Base-by-base conservation (phyloP, 805 yeast genomes). In the Kazachstania taianensis region DNA sequence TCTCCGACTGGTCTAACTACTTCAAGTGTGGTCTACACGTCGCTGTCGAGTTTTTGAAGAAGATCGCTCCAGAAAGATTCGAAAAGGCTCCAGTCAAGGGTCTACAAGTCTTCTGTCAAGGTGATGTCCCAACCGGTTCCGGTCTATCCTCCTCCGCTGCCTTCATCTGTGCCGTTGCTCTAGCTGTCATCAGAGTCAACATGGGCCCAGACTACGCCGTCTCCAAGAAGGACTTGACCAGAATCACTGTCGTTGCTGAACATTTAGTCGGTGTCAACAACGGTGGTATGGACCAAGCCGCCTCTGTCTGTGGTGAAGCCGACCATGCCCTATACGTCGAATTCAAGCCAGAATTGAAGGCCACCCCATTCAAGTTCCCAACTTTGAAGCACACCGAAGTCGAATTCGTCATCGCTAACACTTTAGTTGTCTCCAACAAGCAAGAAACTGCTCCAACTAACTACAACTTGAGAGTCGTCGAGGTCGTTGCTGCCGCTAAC, bases 231-330 rank as follows among this genome's bases (percentile, higher is more conserved):
- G 75, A 67, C 39, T 62, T 79, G 40, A 74, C 79, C 14, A 56
- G 61, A 36, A 72, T 78, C 35, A 75, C 85, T 5, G 76, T 74
- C 28, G 73, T 70, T 5, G 72, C 78, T 27, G 86, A 79, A 51
- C 82, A 78, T 56, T 73, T 73, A 36, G 74, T 79, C 25, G 86
- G 86, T 24, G 81, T 79, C 35, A 78, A 75, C 52, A 74, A 78
- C 24, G 87, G 86, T n/a, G 85, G 86, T 27, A 72, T 79, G 81
- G 86, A 79, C 52, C 86, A 79, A 57, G 69, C 79, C 33, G 86
- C 85, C 3, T 72, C 81, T 0, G 67, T 80, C 17, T 77, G 70
- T 44, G 85, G 86, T 15, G 73, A 69, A 47, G 59, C 56, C 28
- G 66, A 65, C 40, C 72, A 78, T 43, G 79, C 78, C 2, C 56